A percentile compares a stretch with the other conserved stretches of the same genome.
Evolutionary conservation across 371 early-diverging fungal species (phyloP).

Genomic region (Rhizopus arrhizus): DNA sequence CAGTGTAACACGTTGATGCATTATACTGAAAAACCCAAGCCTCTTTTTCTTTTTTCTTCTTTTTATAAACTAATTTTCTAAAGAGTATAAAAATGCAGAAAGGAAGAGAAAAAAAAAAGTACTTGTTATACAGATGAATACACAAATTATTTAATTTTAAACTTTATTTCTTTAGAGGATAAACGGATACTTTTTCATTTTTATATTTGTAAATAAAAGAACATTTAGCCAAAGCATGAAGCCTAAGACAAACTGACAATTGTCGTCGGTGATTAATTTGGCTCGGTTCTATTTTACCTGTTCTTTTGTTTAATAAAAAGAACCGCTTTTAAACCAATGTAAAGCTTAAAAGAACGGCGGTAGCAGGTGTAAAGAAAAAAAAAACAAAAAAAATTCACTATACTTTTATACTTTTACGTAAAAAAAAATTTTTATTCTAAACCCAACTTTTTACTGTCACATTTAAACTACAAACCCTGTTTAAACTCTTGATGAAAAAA

Average conservation of each 20-base stretch:
- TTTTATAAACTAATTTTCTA: too few relatives aligned
- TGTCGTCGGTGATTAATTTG: slow-evolving; percentile 43
- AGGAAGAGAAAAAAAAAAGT: too few relatives aligned
- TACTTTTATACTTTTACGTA: not conserved
- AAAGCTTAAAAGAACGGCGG: slow-evolving; percentile 32
- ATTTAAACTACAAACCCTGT: too few relatives aligned
- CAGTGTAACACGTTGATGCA: not conserved
- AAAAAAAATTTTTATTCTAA: not conserved
- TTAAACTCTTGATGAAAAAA: too few relatives aligned
- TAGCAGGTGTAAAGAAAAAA: slow-evolving; percentile 38
- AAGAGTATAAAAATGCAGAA: too few relatives aligned
- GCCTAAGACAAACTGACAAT: slow-evolving; percentile 38
- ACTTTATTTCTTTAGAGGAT: too few relatives aligned
- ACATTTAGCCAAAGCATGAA: slow-evolving; percentile 45
- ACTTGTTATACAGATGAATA: too few relatives aligned
- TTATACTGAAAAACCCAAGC: not conserved
- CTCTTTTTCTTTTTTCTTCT: slow-evolving; percentile 1
- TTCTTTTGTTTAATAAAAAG: slow-evolving; percentile 29
- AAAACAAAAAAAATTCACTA: slow-evolving; percentile 2
- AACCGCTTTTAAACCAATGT: slow-evolving; percentile 27
- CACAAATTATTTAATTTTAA: too few relatives aligned
- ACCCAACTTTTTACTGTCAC: not conserved
- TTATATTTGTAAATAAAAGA: not conserved
- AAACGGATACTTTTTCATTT: too few relatives aligned
- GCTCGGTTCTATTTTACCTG: slow-evolving; percentile 35